A percentile compares a stretch with the other conserved stretches of the same genome.
phyloP scores from a whole-genome alignment of 179 eudicot genomes.

The Spergularia azorica region DNA sequence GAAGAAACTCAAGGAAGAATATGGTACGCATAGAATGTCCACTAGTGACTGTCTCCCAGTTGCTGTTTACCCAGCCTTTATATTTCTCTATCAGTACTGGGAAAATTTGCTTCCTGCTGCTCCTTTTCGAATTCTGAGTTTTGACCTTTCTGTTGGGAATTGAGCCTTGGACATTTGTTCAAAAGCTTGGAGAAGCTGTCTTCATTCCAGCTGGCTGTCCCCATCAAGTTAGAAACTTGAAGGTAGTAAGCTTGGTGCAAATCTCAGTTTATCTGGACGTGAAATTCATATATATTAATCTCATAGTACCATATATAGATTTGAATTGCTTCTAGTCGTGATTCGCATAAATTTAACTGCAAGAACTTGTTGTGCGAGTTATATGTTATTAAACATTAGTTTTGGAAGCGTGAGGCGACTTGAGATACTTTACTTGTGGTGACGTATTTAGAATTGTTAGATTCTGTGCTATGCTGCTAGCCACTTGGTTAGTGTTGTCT shows the following conservation, averaged over 20 bases:
- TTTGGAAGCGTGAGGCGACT: not conserved
- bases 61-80: not conserved
- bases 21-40: constrained; percentile 43
- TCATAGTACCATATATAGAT: too few species aligned
- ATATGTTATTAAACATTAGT: not conserved
- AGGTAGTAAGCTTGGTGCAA: constrained; percentile 35
- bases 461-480: constrained; percentile 3
- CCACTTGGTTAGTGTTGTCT: not conserved
- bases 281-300: too few species aligned
- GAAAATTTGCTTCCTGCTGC: not conserved
- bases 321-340: too few species aligned
- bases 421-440: not conserved
- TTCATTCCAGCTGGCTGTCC: constrained; percentile 96
- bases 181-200: constrained; percentile 86
- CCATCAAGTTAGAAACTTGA: constrained; percentile 84
- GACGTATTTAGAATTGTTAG: not conserved
- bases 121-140: not conserved
- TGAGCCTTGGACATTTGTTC: constrained; percentile 94
- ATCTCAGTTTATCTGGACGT: not conserved
- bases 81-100: not conserved
- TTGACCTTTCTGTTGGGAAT: constrained; percentile 42
- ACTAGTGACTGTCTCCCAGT: not conserved
- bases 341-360: too few species aligned
- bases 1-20: constrained; percentile 78
- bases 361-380: too few species aligned